Evolutionary conservation across 768 basidiomycete genomes (phyloP).

Genomic region (Rossbeevera mucosa): DNA sequence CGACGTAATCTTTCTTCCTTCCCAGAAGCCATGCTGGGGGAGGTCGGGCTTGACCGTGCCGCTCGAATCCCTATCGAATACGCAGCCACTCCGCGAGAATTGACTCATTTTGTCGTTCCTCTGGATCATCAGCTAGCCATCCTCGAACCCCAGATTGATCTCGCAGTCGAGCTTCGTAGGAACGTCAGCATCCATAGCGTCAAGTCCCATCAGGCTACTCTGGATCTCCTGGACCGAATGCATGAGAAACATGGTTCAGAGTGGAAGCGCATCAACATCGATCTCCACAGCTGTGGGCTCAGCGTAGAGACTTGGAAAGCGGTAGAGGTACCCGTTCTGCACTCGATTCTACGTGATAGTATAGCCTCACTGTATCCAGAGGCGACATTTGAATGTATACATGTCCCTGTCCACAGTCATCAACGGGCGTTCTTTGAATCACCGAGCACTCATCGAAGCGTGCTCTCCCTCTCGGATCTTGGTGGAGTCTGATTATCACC

Average conservation of each 20-base stretch:
- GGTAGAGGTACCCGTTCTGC: slow-evolving; percentile 56
- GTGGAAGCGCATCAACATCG: slow-evolving; percentile 71
- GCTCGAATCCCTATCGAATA: slow-evolving; percentile 68
- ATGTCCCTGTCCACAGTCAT: slow-evolving; percentile 86
- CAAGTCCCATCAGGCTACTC: slow-evolving; percentile 63
- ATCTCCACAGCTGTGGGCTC: slow-evolving; percentile 87
- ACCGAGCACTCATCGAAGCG: slow-evolving; percentile 57
- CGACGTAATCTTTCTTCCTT: slow-evolving; percentile 55
- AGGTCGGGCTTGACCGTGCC: slow-evolving; percentile 84
- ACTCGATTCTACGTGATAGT: neutral
- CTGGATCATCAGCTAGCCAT: slow-evolving; percentile 75
- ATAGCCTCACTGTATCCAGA: slow-evolving; percentile 38
- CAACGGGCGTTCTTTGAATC: slow-evolving; percentile 65
- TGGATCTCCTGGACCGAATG: slow-evolving; percentile 61
- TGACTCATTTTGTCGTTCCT: slow-evolving; percentile 77
- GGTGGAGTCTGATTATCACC: slow-evolving; percentile 81
- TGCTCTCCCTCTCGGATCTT: slow-evolving; percentile 68
- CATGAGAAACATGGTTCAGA: slow-evolving; percentile 48
- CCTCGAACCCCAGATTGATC: slow-evolving; percentile 76
- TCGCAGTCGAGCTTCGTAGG: slow-evolving; percentile 76
- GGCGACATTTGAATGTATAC: slow-evolving; percentile 69
- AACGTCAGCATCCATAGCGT: slow-evolving; percentile 90
- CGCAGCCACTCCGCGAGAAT: slow-evolving; percentile 42
- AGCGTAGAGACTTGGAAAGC: slow-evolving; percentile 70
- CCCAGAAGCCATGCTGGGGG: slow-evolving; percentile 80